Percentiles rank a stretch among this genome's conserved stretches.
Conservation (phyloP, 768 basidiomycete species). For the Pleurotus salmoneostramineus region DNA sequence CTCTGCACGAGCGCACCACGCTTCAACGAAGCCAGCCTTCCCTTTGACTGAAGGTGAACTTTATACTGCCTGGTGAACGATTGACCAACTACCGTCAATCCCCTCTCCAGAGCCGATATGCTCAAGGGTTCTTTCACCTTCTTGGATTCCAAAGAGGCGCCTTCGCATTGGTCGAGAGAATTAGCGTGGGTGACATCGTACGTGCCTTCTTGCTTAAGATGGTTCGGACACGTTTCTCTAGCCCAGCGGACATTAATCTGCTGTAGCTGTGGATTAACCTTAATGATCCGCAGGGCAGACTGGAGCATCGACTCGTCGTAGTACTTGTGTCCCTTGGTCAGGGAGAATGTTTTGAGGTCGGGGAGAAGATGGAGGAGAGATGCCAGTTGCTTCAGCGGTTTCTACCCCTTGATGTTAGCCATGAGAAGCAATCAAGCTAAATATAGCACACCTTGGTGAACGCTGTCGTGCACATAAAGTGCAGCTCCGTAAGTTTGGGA, state of each 20-base stretch:
- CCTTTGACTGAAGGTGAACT: not conserved
- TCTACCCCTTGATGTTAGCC: constrained; percentile 20
- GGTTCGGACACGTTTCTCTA: constrained; percentile 5
- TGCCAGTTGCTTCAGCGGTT: constrained; percentile 36
- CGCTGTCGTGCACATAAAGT: constrained; percentile 48
- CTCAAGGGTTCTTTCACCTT: not conserved
- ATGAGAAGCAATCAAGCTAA: not conserved
- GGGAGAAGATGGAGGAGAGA: constrained; percentile 33
- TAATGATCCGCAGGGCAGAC: constrained; percentile 2
- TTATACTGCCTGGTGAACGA: constrained; percentile 7
- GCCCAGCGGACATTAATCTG: constrained; percentile 6
- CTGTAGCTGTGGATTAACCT: not conserved
- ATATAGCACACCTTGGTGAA: constrained; percentile 29
- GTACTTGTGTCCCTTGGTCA: constrained; percentile 48
- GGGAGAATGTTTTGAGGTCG: constrained; percentile 36
- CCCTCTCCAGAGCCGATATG: not conserved
- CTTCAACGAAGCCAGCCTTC: not conserved
- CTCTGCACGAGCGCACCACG: not conserved
- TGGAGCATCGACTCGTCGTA: constrained; percentile 19
- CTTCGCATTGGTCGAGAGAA: not conserved
- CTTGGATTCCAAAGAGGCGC: not conserved
- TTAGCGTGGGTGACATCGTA: not conserved
- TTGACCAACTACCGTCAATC: constrained; percentile 1
- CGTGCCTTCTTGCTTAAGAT: constrained; percentile 5
- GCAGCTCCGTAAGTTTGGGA: constrained; percentile 39